These are phyloP conservation scores for Colletotrichum liaoningense DNA, from an alignment of 2,329 filamentous ascomycete species.

Conservation along the genomic window DNA sequence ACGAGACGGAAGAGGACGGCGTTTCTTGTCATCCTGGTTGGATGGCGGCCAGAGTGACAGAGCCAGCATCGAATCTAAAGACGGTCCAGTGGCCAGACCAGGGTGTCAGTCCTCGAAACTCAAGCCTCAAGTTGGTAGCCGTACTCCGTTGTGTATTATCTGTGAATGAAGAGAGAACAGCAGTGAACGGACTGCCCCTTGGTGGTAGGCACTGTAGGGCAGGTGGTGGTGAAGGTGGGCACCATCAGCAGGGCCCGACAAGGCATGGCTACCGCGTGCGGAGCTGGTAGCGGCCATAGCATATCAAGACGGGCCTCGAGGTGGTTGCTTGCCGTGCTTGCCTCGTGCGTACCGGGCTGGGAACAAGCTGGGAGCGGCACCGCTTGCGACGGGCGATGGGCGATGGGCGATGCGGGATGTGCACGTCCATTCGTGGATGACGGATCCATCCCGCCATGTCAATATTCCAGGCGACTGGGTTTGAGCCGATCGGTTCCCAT, in stretches of 20 bases:
- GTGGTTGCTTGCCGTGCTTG: background rate
- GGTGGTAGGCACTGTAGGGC: background rate
- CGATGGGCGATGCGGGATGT: conserved; percentile 2
- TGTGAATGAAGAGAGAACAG: background rate
- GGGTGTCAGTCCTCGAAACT: background rate
- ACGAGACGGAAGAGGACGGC: conserved; percentile 26
- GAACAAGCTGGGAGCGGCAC: conserved; percentile 18
- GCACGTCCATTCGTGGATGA: conserved; percentile 12
- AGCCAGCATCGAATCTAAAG: background rate
- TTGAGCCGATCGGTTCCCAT: conserved; percentile 23
- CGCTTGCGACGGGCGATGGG: conserved; percentile 17
- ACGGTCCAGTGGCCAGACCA: background rate
- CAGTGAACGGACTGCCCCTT: background rate
- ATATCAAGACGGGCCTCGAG: background rate
- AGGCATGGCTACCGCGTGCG: conserved; percentile 15
- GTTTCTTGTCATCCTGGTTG: conserved; percentile 19
- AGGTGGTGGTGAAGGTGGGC: conserved; percentile 1
- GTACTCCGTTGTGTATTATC: background rate
- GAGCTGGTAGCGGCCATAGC: conserved; percentile 24
- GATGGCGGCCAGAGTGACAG: conserved; percentile 3
- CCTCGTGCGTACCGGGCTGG: conserved; percentile 27
- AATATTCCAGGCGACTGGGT: conserved; percentile 17
- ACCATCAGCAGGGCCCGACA: background rate
- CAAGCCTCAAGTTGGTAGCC: background rate
- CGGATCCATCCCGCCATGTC: conserved; percentile 27